phyloP scores from a whole-genome alignment of 1,284 basidiomycete genomes.

The Rhodofomes roseus region DNA sequence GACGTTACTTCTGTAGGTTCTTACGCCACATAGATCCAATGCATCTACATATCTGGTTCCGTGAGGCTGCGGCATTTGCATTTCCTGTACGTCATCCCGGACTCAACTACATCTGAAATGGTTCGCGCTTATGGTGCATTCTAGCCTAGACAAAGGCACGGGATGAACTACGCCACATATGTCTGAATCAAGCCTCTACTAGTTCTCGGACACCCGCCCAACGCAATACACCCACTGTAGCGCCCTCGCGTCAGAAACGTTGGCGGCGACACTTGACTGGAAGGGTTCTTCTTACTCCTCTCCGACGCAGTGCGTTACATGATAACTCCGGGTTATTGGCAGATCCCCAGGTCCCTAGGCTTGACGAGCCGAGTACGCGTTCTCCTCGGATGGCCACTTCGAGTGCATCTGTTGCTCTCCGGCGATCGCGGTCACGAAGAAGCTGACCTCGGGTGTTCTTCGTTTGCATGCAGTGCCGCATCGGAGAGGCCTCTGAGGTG shows the following conservation, averaged over 20 bases:
- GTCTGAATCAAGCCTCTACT: background rate
- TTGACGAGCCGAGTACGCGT: background rate
- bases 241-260: background rate
- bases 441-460: background rate
- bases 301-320: background rate
- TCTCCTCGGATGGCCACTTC: background rate
- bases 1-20: background rate
- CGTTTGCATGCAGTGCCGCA: background rate
- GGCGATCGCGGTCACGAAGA: background rate
- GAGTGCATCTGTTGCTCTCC: background rate
- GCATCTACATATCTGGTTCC: too few relatives aligned
- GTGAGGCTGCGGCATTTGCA: too few relatives aligned
- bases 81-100: too few relatives aligned
- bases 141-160: background rate
- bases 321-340: conserved; percentile 1
- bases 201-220: background rate
- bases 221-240: background rate
- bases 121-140: background rate
- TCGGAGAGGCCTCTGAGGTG: background rate
- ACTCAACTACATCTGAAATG: too few relatives aligned
- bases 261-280: background rate
- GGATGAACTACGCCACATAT: background rate
- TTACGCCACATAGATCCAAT: background rate
- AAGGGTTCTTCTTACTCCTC: background rate
- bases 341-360: conserved; percentile 1